These are phyloP conservation scores for Truncatella angustata DNA, from an alignment of 2,329 filamentous ascomycete genomes.

Conservation along the genomic window DNA sequence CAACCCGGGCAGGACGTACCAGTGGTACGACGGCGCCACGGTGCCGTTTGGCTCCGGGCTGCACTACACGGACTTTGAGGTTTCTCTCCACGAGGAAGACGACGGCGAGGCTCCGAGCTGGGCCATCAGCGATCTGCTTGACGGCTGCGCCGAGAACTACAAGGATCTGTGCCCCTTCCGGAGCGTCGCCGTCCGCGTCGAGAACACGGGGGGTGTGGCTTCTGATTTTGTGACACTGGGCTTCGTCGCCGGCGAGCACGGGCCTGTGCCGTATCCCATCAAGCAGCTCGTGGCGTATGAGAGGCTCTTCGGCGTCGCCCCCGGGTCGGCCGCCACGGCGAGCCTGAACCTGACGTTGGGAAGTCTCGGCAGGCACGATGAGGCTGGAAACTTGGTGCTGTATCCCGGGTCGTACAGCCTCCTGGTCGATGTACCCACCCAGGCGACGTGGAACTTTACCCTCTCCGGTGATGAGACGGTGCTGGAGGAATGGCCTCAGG, in stretches of 20 bases:
- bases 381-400: slow-evolving; percentile 41
- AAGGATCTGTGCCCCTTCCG: slow-evolving; percentile 37
- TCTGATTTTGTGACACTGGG: slow-evolving; percentile 45
- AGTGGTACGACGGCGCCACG: slow-evolving; percentile 44
- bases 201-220: slow-evolving; percentile 35
- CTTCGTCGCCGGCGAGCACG: slow-evolving; percentile 37
- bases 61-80: slow-evolving; percentile 45
- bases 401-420: slow-evolving; percentile 45
- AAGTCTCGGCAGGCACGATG: slow-evolving; percentile 39
- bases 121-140: slow-evolving; percentile 33
- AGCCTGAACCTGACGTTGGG: slow-evolving; percentile 40
- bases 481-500: slow-evolving; percentile 32
- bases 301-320: slow-evolving; percentile 29
- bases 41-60: slow-evolving; percentile 45
- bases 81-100: slow-evolving; percentile 9
- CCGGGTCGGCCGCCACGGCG: slow-evolving; percentile 24
- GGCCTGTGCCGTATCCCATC: slow-evolving; percentile 41
- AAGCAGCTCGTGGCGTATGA: slow-evolving; percentile 44
- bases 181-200: slow-evolving; percentile 34
- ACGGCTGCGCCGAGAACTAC: slow-evolving; percentile 27
- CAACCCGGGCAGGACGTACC: slow-evolving; percentile 46
- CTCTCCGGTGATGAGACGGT: slow-evolving; percentile 35
- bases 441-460: slow-evolving; percentile 36
- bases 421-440: slow-evolving; percentile 35
- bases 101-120: slow-evolving; percentile 3